Percentiles rank a stretch among this genome's conserved stretches.
These are phyloP conservation scores for Aspergillus puulaauensis DNA, from an alignment of 2,329 filamentous ascomycete species.

Conservation along the genomic window DNA sequence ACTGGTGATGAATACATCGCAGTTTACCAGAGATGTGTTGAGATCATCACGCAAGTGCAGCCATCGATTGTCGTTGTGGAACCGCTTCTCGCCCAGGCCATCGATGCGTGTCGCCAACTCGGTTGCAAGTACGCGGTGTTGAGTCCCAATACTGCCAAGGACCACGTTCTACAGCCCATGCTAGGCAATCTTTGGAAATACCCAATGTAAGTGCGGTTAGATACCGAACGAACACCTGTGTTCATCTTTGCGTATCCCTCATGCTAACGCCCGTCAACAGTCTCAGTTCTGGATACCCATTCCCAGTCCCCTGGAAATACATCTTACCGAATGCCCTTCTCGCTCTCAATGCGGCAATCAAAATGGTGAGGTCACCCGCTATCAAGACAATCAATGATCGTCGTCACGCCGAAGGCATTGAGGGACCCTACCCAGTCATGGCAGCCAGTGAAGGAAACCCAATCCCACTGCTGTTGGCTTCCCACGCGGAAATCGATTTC, in stretches of 20 bases:
- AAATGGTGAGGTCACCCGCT: neutral
- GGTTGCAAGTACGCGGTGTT: constrained; percentile 35
- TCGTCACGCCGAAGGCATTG: constrained; percentile 24
- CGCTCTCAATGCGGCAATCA: constrained; percentile 21
- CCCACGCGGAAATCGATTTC: constrained; percentile 31
- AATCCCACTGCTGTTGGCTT: constrained; percentile 19
- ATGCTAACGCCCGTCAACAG: constrained; percentile 20
- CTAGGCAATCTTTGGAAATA: constrained; percentile 27
- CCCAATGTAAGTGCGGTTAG: constrained; percentile 13
- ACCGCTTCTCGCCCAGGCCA: constrained; percentile 37
- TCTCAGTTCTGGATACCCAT: constrained; percentile 41
- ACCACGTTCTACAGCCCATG: constrained; percentile 38
- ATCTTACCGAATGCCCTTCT: constrained; percentile 43
- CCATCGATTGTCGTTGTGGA: constrained; percentile 43
- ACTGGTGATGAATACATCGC: constrained; percentile 36
- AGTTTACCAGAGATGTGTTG: constrained; percentile 32
- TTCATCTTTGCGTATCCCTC: neutral
- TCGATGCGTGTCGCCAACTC: constrained; percentile 41
- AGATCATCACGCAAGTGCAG: constrained; percentile 7
- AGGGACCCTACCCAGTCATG: constrained; percentile 17
- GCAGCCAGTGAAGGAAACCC: neutral
- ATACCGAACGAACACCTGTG: no score
- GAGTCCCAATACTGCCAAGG: constrained; percentile 46
- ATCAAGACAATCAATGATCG: constrained; percentile 19
- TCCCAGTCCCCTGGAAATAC: constrained; percentile 43